These are phyloP conservation scores for Pseudogymnoascus sp. DNA, from an alignment of 2,329 filamentous ascomycete genomes.

Conservation along the genomic window DNA sequence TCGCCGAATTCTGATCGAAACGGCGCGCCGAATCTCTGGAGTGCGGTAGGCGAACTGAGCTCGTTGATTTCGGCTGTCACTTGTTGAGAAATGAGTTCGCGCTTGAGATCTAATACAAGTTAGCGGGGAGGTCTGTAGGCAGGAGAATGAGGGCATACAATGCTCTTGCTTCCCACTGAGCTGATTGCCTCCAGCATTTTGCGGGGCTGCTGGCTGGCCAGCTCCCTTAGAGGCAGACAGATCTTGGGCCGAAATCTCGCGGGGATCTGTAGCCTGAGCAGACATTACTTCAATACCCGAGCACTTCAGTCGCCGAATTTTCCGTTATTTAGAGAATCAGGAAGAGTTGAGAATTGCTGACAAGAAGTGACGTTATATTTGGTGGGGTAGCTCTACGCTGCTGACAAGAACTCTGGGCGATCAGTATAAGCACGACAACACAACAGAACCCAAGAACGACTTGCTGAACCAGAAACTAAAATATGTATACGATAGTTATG, in stretches of 20 bases:
- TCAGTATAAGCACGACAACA: not conserved
- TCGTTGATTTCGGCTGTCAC: constrained; percentile 85
- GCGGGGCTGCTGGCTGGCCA: not conserved
- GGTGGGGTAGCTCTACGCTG: constrained; percentile 1
- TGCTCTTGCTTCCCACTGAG: constrained; percentile 97
- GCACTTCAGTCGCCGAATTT: not conserved
- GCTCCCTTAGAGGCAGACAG: not conserved
- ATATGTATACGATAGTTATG: not conserved
- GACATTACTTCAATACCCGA: not conserved
- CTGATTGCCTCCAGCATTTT: constrained; percentile 17
- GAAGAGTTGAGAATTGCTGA: not conserved
- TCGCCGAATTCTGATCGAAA: constrained; percentile 91
- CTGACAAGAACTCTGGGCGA: not conserved
- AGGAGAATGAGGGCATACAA: constrained; percentile 49
- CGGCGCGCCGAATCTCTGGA: constrained; percentile 90
- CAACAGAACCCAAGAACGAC: not conserved
- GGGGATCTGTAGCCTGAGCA: not conserved
- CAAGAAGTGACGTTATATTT: not conserved
- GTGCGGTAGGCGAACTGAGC: constrained; percentile 87
- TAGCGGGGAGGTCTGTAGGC: not conserved
- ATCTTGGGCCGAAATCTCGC: not conserved
- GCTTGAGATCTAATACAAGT: constrained; percentile 68
- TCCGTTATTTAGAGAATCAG: not conserved
- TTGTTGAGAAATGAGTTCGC: constrained; percentile 86
- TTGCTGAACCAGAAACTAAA: not conserved